These are phyloP conservation scores for Malus domestica DNA, from an alignment of 306 rosid species.

Conservation along the genomic window ASM211411v1 NC_041789.1:24832501-24833000, in stretches of 20 bases:
- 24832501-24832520: conserved; percentile 97
- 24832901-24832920: background rate
- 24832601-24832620: background rate
- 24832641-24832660: no score
- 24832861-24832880: background rate
- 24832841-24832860: background rate
- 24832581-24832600: background rate
- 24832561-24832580: background rate
- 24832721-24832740: no score
- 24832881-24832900: background rate
- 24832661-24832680: background rate
- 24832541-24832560: background rate
- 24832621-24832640: background rate
- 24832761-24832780: no score
- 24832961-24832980: background rate
- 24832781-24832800: no score
- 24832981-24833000: conserved; percentile 98
- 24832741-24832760: no score
- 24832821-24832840: background rate
- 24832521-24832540: conserved; percentile 99
- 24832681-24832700: background rate
- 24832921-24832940: background rate
- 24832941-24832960: background rate
- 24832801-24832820: background rate
- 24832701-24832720: background rate